These are phyloP conservation scores for Plectosphaerella sp. DNA, from an alignment of 2,329 filamentous ascomycete genomes.

Conservation along the genomic window DNA sequence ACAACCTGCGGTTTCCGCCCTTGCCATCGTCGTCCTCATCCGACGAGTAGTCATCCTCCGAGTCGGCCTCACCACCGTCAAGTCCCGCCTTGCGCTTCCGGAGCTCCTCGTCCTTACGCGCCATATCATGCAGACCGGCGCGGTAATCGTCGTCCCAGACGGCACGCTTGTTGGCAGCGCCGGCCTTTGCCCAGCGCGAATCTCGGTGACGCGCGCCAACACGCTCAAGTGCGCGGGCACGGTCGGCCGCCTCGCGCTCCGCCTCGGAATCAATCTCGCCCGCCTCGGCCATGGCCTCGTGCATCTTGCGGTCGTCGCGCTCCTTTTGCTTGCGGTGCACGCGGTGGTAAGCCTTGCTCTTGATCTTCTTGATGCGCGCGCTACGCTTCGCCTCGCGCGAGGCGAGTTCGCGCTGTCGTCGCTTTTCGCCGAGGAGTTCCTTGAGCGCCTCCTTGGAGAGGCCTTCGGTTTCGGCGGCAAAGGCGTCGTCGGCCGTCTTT, in stretches of 20 bases:
- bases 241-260: constrained; percentile 62
- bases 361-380: constrained; percentile 97
- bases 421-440: constrained; percentile 67
- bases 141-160: constrained; percentile 88
- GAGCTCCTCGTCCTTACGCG: constrained; percentile 76
- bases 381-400: constrained; percentile 85
- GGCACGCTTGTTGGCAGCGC: constrained; percentile 72
- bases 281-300: constrained; percentile 49
- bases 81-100: constrained; percentile 75
- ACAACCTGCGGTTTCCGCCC: constrained; percentile 38
- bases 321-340: constrained; percentile 76
- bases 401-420: constrained; percentile 76
- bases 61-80: constrained; percentile 26
- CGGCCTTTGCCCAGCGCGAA: constrained; percentile 86
- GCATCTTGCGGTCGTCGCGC: constrained; percentile 47
- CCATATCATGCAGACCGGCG: constrained; percentile 73
- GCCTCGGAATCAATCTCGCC: constrained; percentile 61
- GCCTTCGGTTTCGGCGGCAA: constrained; percentile 60
- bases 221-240: constrained; percentile 74
- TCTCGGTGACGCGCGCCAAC: constrained; percentile 83
- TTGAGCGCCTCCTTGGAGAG: constrained; percentile 69
- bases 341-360: constrained; percentile 90
- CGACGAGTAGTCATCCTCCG: constrained; percentile 56
- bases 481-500: constrained; percentile 50
- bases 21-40: constrained; percentile 46